Evolutionary conservation across 2,329 filamentous ascomycete genomes (phyloP).

Genomic region (Hirsutella thompsonii): DNA sequence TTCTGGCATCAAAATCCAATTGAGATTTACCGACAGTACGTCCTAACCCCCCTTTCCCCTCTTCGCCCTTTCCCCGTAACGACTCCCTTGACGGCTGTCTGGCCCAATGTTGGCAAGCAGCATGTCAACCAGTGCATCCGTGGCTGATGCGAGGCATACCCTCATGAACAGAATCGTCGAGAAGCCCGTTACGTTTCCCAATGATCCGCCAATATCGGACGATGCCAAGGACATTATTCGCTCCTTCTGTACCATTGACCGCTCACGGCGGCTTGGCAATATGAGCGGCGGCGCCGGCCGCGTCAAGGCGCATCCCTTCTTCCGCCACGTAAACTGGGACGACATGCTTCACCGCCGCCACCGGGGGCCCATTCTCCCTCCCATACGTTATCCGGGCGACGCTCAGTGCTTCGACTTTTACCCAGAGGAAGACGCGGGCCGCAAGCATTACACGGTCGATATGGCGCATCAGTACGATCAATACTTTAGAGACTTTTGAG

Average conservation of each 20-base stretch:
- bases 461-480: constrained; percentile 56
- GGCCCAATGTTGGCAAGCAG: too few species aligned
- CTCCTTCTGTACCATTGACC: constrained; percentile 66
- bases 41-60: constrained; percentile 4
- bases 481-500: constrained; percentile 58
- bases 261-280: constrained; percentile 66
- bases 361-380: constrained; percentile 63
- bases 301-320: constrained; percentile 69
- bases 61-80: background rate
- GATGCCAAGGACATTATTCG: constrained; percentile 64
- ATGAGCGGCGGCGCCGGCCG: constrained; percentile 58
- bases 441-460: constrained; percentile 56
- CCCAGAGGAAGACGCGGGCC: constrained; percentile 57
- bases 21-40: constrained; percentile 71
- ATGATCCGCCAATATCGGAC: constrained; percentile 48
- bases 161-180: constrained; percentile 52
- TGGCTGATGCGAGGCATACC: too few species aligned
- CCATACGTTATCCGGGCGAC: constrained; percentile 58
- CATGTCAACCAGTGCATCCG: background rate
- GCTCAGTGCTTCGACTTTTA: constrained; percentile 75
- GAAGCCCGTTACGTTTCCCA: constrained; percentile 63
- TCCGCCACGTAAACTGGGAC: constrained; percentile 61
- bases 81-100: background rate
- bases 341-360: constrained; percentile 51
- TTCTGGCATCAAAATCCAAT: constrained; percentile 83